Evolutionary conservation across 1,284 basidiomycete genomes (phyloP).

Genomic region (Puccinia coronata): DNA sequence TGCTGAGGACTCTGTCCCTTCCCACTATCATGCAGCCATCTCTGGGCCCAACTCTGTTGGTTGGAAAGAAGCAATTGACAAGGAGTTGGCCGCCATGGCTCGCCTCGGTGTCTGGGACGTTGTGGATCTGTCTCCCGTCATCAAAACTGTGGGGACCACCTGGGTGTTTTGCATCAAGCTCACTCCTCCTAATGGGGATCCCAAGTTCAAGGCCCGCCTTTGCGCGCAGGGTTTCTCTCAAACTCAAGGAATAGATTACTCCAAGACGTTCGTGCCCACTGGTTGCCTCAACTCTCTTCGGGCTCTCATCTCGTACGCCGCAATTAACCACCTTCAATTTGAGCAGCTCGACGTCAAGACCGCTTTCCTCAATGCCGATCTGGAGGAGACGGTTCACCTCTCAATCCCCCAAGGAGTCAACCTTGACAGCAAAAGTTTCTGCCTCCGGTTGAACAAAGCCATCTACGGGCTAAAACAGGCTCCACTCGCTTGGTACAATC

Average conservation of each 20-base stretch:
- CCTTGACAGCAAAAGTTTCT: not conserved
- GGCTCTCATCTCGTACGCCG: not conserved
- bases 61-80: not conserved
- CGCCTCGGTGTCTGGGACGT: not conserved
- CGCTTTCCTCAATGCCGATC: not conserved
- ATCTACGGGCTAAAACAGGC: constrained; percentile 31
- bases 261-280: not conserved
- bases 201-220: not conserved
- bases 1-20: not conserved
- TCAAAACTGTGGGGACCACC: not conserved
- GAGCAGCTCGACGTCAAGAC: constrained; percentile 3
- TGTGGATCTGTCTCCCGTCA: not conserved
- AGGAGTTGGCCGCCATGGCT: not conserved
- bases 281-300: not conserved
- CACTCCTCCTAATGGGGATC: too few species aligned
- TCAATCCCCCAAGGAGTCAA: not conserved
- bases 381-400: not conserved
- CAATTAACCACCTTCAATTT: not conserved
- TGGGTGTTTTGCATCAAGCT: not conserved
- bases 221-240: constrained; percentile 1
- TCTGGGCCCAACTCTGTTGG: not conserved
- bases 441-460: not conserved
- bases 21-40: not conserved
- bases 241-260: not conserved
- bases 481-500: not conserved